Evolutionary conservation across 352 stramenopile genomes (phyloP).

Genomic region (Globisporangium abappressorium): DNA sequence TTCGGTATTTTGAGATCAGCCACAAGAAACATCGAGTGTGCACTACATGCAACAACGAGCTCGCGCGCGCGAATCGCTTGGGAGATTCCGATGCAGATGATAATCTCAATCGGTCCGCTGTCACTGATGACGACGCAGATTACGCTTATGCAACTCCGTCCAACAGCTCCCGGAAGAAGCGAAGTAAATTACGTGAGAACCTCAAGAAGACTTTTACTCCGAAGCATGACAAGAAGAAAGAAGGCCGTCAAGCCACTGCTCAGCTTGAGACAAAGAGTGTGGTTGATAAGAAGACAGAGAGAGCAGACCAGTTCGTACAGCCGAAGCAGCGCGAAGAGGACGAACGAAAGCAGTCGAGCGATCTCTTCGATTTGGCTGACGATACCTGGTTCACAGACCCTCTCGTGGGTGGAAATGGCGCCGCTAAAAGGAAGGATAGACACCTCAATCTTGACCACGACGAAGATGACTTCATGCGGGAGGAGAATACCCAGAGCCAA

Average conservation of each 20-base stretch:
- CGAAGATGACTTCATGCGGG: background rate
- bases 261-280: background rate
- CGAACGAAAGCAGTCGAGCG: background rate
- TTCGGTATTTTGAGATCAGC: conserved; percentile 57
- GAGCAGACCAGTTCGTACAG: no score
- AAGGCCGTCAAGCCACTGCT: background rate
- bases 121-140: conserved; percentile 1
- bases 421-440: background rate
- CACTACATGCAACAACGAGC: conserved; percentile 30
- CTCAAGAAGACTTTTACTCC: conserved; percentile 19
- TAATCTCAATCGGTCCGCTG: conserved; percentile 6
- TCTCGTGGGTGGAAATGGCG: background rate
- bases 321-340: conserved; percentile 2
- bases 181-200: conserved; percentile 13
- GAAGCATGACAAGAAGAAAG: conserved; percentile 15
- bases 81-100: conserved; percentile 4
- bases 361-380: conserved; percentile 50
- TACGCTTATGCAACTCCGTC: conserved; percentile 5
- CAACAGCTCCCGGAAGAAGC: background rate
- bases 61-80: conserved; percentile 18
- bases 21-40: conserved; percentile 70
- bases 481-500: background rate
- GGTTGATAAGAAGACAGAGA: background rate
- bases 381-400: conserved; percentile 67
- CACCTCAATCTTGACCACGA: background rate